A percentile compares a stretch with the other conserved stretches of the same genome.
Conservation (phyloP, 1,284 basidiomycete genomes). For the Microbotryum scabiosae region DNA sequence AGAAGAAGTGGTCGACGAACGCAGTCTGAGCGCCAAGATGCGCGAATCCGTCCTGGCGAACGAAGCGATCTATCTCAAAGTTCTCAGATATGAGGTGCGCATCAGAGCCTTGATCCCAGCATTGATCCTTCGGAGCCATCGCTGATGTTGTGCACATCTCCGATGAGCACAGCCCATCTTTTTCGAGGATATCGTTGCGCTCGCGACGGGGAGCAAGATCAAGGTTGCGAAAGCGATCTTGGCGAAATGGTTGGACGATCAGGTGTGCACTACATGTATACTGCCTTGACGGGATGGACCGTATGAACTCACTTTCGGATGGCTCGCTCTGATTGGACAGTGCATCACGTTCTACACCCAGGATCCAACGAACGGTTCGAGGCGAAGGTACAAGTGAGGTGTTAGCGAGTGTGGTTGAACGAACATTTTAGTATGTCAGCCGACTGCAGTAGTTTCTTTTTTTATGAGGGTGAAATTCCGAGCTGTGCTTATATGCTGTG, state of each 20-base stretch:
- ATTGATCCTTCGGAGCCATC: not conserved
- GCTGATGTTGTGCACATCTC: not conserved
- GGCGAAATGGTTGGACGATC: slow-evolving; percentile 51
- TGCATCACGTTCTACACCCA: slow-evolving; percentile 26
- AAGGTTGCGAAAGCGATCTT: slow-evolving; percentile 45
- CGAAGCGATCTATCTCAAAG: slow-evolving; percentile 47
- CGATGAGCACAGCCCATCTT: slow-evolving; percentile 49
- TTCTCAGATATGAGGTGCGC: slow-evolving; percentile 56
- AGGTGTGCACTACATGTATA: slow-evolving; percentile 41
- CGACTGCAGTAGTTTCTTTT: not conserved
- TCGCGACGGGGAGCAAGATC: slow-evolving; percentile 38
- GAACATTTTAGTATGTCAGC: no score
- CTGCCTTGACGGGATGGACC: not conserved
- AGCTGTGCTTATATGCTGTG: no score
- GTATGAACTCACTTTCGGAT: not conserved
- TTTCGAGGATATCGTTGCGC: slow-evolving; percentile 50
- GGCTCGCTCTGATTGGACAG: slow-evolving; percentile 1
- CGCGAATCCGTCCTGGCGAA: slow-evolving; percentile 37
- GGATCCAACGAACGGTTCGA: slow-evolving; percentile 24
- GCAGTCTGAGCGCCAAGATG: slow-evolving; percentile 18
- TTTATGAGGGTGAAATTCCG: not conserved
- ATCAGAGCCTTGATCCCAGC: not conserved
- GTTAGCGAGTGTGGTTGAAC: no score
- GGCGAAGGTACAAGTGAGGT: slow-evolving; percentile 7
- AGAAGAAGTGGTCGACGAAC: not conserved